Conservation (phyloP, 768 basidiomycete species). For the Lentinula guzmanii region DNA sequence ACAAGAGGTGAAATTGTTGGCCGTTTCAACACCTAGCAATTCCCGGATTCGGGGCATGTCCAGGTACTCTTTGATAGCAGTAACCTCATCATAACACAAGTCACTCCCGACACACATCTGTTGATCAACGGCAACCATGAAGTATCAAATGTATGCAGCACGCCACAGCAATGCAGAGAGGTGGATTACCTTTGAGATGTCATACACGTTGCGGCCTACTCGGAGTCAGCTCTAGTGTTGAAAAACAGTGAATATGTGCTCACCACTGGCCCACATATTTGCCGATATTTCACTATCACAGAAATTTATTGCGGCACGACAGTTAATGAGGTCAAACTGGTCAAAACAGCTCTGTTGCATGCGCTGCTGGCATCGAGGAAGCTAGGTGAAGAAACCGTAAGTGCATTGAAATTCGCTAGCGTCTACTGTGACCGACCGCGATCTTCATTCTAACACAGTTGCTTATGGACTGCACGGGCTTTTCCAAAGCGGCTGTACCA, state of each 20-base stretch:
- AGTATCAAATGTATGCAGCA: not conserved
- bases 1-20: constrained; percentile 54
- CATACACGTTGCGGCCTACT: constrained; percentile 9
- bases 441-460: constrained; percentile 56
- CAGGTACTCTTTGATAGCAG: constrained; percentile 38
- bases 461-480: constrained; percentile 47
- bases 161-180: not conserved
- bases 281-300: constrained; percentile 49
- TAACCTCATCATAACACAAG: constrained; percentile 33
- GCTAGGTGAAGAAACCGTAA: constrained; percentile 23
- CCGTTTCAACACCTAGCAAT: constrained; percentile 38
- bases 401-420: not conserved
- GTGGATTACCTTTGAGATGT: constrained; percentile 7
- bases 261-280: constrained; percentile 34
- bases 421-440: constrained; percentile 30
- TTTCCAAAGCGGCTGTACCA: constrained; percentile 41
- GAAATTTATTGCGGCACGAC: constrained; percentile 55
- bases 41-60: constrained; percentile 36
- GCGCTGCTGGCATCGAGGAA: constrained; percentile 59
- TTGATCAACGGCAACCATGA: not conserved
- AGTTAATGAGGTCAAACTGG: constrained; percentile 57
- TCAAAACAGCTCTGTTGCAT: constrained; percentile 55
- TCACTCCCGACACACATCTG: constrained; percentile 12
- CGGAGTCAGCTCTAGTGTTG: not conserved
- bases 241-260: constrained; percentile 11